Conservation (phyloP, 208 protist genomes). For the Leptomonas pyrrhocoris region DNA sequence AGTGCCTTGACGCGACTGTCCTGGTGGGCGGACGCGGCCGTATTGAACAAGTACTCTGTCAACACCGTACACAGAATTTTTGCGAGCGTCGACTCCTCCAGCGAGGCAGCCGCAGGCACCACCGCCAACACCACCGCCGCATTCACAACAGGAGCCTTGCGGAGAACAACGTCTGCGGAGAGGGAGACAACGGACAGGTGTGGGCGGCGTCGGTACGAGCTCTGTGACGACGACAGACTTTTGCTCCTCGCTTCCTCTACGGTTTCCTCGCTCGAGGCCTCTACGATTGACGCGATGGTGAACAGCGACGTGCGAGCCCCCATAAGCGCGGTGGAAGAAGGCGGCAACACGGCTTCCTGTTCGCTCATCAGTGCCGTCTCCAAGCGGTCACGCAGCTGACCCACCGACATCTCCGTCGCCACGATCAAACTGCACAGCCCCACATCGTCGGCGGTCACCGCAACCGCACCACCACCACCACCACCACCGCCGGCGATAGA, state of each 20-base stretch:
- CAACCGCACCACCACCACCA: not conserved
- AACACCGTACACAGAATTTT: not conserved
- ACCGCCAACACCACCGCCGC: slow-evolving; percentile 19
- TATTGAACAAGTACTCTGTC: slow-evolving; percentile 8
- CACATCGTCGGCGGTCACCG: not conserved
- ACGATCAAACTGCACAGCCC: slow-evolving; percentile 53
- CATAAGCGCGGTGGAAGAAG: not conserved
- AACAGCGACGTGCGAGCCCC: slow-evolving; percentile 4
- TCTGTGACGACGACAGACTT: not conserved
- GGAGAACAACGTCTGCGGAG: slow-evolving; percentile 11
- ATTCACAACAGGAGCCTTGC: slow-evolving; percentile 17
- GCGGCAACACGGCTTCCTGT: not conserved
- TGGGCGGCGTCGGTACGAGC: not conserved
- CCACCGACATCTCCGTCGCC: slow-evolving; percentile 57
- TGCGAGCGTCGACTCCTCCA: not conserved
- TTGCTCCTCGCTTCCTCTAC: not conserved
- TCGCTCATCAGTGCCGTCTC: slow-evolving; percentile 17
- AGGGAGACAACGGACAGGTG: slow-evolving; percentile 18
- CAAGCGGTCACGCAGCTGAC: slow-evolving; percentile 64
- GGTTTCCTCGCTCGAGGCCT: not conserved
- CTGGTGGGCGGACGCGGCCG: not conserved
- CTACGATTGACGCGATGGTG: not conserved
- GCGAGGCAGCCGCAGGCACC: not conserved
- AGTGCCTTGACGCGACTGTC: slow-evolving; percentile 31
- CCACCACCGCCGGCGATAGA: not conserved